These are phyloP conservation scores for Hydnomerulius pinastri DNA, from an alignment of 768 basidiomycete species.

Conservation along the genomic window DNA sequence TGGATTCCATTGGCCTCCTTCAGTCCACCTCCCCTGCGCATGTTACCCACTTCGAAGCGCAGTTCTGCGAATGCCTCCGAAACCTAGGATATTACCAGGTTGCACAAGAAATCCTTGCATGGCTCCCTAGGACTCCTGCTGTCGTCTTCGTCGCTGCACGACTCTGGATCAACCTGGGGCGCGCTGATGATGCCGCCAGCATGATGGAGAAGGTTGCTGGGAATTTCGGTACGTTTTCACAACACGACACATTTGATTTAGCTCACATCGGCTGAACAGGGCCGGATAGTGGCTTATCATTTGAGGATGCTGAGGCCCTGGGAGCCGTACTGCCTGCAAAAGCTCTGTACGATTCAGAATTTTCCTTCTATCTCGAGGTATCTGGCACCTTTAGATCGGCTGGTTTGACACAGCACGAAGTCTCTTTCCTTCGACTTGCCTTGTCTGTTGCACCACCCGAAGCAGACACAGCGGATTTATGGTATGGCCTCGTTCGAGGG, in stretches of 20 bases:
- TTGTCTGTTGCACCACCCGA: slow-evolving; percentile 63
- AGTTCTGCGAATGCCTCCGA: slow-evolving; percentile 72
- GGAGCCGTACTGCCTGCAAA: slow-evolving; percentile 59
- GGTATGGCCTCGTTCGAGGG: slow-evolving; percentile 78
- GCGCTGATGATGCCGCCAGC: slow-evolving; percentile 70
- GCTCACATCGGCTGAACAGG: slow-evolving; percentile 33
- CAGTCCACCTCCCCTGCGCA: slow-evolving; percentile 68
- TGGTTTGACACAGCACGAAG: slow-evolving; percentile 58
- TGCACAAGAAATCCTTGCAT: slow-evolving; percentile 65
- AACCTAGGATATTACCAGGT: slow-evolving; percentile 60
- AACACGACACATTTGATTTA: background rate
- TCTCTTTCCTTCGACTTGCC: slow-evolving; percentile 77
- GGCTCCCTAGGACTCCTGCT: slow-evolving; percentile 79
- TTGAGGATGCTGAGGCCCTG: slow-evolving; percentile 67
- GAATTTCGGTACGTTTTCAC: slow-evolving; percentile 61
- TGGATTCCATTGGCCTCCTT: slow-evolving; percentile 66
- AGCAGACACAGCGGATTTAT: slow-evolving; percentile 65
- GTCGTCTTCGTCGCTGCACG: slow-evolving; percentile 73
- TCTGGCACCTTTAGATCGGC: slow-evolving; percentile 71
- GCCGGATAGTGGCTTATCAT: slow-evolving; percentile 49
- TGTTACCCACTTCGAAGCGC: slow-evolving; percentile 66
- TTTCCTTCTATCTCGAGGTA: slow-evolving; percentile 77
- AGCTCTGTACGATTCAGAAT: slow-evolving; percentile 58
- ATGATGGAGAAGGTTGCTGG: slow-evolving; percentile 75
- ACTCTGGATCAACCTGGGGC: slow-evolving; percentile 64